Conservation (phyloP, 1,284 basidiomycete genomes). For the Sporisorium graminicola region DNA sequence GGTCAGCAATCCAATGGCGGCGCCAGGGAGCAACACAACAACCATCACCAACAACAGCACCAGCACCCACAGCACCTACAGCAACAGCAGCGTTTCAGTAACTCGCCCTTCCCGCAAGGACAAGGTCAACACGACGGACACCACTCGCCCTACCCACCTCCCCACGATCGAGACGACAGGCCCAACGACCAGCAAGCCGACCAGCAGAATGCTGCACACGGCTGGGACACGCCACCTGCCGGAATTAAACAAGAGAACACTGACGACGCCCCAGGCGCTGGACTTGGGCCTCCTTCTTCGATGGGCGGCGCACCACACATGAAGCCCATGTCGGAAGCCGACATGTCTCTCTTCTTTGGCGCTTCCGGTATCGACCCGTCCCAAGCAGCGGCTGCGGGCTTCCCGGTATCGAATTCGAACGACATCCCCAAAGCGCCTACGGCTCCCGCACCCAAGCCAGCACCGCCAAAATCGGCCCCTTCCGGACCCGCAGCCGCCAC, state of each 20-base stretch:
- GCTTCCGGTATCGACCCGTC: slow-evolving; percentile 42
- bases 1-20: slow-evolving; percentile 27
- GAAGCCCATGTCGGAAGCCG: slow-evolving; percentile 33
- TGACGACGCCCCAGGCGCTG: slow-evolving; percentile 5
- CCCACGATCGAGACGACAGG: slow-evolving; percentile 10
- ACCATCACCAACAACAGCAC: slow-evolving; percentile 29
- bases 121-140: slow-evolving; percentile 14
- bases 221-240: slow-evolving; percentile 17
- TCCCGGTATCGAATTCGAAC: background rate
- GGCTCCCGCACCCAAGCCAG: background rate
- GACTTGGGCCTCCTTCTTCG: background rate
- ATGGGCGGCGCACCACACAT: slow-evolving; percentile 12
- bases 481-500: slow-evolving; percentile 8
- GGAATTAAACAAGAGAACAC: slow-evolving; percentile 13
- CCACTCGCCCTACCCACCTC: slow-evolving; percentile 21
- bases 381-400: slow-evolving; percentile 36
- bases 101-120: slow-evolving; percentile 24
- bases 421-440: slow-evolving; percentile 1
- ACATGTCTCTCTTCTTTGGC: slow-evolving; percentile 49
- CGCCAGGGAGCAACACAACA: slow-evolving; percentile 11
- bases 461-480: slow-evolving; percentile 23
- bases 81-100: slow-evolving; percentile 26
- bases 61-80: slow-evolving; percentile 11
- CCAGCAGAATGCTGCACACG: background rate
- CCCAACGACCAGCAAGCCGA: slow-evolving; percentile 7